Percentiles rank a stretch among this genome's conserved stretches.
phyloP scores from a whole-genome alignment of 768 basidiomycete species.

The Boletellus ananiceps region DNA sequence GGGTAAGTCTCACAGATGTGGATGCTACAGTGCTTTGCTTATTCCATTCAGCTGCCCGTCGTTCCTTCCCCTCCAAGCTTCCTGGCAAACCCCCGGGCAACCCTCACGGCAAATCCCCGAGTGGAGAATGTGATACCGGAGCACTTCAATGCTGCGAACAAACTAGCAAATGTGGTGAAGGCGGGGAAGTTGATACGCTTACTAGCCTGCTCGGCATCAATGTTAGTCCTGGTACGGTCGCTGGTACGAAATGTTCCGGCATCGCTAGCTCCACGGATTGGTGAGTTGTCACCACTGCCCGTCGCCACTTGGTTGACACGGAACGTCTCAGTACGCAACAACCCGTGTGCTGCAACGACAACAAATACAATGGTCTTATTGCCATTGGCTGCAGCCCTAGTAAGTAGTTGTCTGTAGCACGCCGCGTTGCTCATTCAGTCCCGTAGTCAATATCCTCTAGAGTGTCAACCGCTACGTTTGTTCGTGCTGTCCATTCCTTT shows the following conservation, averaged over 20 bases:
- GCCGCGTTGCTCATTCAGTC: background rate
- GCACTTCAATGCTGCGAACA: conserved; percentile 17
- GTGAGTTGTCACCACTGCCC: conserved; percentile 2
- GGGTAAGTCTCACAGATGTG: conserved; percentile 23
- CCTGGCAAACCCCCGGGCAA: conserved; percentile 8
- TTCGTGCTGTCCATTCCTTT: conserved; percentile 18
- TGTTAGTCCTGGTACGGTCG: no score
- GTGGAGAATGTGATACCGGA: conserved; percentile 17
- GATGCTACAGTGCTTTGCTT: background rate
- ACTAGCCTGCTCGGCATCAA: no score
- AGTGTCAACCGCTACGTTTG: background rate
- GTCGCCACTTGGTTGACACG: background rate
- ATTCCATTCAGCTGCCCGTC: conserved; percentile 32
- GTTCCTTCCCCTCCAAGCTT: conserved; percentile 32
- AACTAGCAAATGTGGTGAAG: accelerated
- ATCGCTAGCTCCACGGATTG: conserved; percentile 25
- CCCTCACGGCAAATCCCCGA: no score
- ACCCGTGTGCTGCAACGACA: conserved; percentile 39
- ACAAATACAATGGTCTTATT: conserved; percentile 34
- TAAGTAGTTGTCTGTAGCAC: conserved; percentile 10
- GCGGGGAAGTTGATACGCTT: background rate
- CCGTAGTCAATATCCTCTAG: conserved; percentile 19
- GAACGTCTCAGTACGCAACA: conserved; percentile 25
- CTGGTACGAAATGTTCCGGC: conserved; percentile 32
- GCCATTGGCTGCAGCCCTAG: conserved; percentile 39